These are phyloP conservation scores for Litsea cubeba DNA, from an alignment of 164 flowering plant genomes.

Conservation along the genomic window DNA sequence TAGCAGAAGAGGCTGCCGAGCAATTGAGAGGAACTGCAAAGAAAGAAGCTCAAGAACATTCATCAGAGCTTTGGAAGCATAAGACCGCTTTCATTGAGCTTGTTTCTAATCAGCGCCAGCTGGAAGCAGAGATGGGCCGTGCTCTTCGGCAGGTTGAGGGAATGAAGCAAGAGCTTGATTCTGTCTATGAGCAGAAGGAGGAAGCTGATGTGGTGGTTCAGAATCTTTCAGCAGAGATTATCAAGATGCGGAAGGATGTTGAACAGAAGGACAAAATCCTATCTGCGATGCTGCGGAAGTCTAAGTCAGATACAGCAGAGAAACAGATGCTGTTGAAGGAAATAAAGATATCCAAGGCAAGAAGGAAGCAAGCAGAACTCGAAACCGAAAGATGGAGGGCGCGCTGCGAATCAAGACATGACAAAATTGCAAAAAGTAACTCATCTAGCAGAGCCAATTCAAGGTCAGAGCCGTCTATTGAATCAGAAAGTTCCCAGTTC, in stretches of 20 bases:
- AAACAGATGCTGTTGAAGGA: constrained; percentile 71
- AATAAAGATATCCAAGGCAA: constrained; percentile 57
- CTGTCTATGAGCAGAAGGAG: constrained; percentile 59
- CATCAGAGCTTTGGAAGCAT: constrained; percentile 66
- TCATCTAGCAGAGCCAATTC: constrained; percentile 31
- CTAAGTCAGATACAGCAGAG: constrained; percentile 67
- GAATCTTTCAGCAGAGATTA: constrained; percentile 60
- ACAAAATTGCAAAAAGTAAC: constrained; percentile 46
- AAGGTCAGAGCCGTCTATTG: constrained; percentile 25
- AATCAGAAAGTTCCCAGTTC: constrained; percentile 21
- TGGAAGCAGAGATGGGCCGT: constrained; percentile 88
- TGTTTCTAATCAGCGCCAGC: constrained; percentile 80
- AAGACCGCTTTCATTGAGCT: constrained; percentile 90
- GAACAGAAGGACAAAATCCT: constrained; percentile 88
- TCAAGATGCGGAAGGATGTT: constrained; percentile 58
- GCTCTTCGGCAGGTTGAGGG: constrained; percentile 66
- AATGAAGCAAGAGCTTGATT: constrained; percentile 53
- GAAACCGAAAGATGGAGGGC: constrained; percentile 54
- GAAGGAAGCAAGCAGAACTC: constrained; percentile 63
- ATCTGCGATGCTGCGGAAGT: constrained; percentile 81
- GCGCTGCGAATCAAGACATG: constrained; percentile 45
- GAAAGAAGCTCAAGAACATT: constrained; percentile 52
- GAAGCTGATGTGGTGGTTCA: constrained; percentile 53
- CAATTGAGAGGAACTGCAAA: constrained; percentile 51
- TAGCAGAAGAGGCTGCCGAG: constrained; percentile 32